phyloP scores from a whole-genome alignment of 2,329 filamentous ascomycete species.

The Claviceps digitariae region DNA sequence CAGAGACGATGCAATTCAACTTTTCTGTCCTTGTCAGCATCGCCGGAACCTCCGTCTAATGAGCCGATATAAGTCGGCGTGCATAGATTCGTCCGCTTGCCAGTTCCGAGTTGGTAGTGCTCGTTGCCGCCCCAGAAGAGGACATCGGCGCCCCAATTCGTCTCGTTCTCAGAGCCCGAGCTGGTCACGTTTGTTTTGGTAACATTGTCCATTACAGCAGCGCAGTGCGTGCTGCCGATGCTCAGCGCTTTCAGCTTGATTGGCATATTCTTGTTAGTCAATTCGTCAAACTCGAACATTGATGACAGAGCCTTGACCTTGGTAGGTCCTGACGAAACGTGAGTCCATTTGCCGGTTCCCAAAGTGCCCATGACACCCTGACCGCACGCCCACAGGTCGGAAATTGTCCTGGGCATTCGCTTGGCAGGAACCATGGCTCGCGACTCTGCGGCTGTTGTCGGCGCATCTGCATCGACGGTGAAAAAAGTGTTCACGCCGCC shows the following conservation, averaged over 20 bases:
- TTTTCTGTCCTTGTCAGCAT: conserved; percentile 44
- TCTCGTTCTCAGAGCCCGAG: conserved; percentile 48
- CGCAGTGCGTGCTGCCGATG: conserved; percentile 67
- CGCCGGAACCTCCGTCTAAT: conserved; percentile 48
- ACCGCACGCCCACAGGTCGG: conserved; percentile 76
- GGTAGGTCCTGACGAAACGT: conserved; percentile 61
- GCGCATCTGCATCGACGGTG: conserved; percentile 61
- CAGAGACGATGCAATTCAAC: conserved; percentile 62
- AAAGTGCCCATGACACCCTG: conserved; percentile 73
- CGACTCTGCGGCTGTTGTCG: conserved; percentile 10
- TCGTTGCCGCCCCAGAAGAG: conserved; percentile 95
- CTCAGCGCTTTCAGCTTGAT: conserved; percentile 64
- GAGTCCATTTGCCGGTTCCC: conserved; percentile 80
- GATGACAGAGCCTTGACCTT: conserved; percentile 77
- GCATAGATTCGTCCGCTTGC: conserved; percentile 69
- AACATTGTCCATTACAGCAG: conserved; percentile 73
- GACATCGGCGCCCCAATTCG: conserved; percentile 79
- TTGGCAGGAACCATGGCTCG: conserved; percentile 16
- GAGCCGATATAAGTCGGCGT: conserved; percentile 68
- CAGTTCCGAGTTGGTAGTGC: conserved; percentile 82
- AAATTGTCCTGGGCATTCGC: conserved; percentile 18
- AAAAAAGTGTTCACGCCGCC: conserved; percentile 84
- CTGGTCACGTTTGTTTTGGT: conserved; percentile 47
- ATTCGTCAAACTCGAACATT: conserved; percentile 79
- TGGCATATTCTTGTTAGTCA: conserved; percentile 49